These are phyloP conservation scores for Lasiodiplodia hormozganensis DNA, from an alignment of 2,329 filamentous ascomycete species.

Conservation along the genomic window DNA sequence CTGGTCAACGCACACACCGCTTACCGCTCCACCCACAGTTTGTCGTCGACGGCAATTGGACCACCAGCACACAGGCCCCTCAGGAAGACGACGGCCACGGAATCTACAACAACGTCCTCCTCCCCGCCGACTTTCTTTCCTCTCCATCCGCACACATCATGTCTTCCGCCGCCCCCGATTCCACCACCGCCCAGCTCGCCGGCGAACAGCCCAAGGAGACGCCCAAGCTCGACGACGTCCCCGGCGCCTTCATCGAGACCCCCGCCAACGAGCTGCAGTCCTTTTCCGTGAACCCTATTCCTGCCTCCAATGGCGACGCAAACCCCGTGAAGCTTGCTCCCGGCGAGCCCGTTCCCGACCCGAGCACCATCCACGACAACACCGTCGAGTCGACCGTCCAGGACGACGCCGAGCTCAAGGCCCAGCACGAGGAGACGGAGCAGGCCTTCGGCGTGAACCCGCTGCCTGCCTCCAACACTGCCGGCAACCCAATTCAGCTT, in stretches of 20 bases:
- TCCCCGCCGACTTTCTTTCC: conserved; percentile 71
- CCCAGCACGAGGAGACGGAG: conserved; percentile 45
- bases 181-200: conserved; percentile 75
- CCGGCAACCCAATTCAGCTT: conserved; percentile 80
- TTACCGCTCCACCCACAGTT: conserved; percentile 65
- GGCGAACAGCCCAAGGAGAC: conserved; percentile 65
- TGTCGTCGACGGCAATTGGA: conserved; percentile 92
- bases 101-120: conserved; percentile 93
- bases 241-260: conserved; percentile 76
- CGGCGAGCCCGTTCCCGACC: conserved; percentile 79
- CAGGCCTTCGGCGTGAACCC: conserved; percentile 64
- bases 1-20: conserved; percentile 30
- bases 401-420: conserved; percentile 41
- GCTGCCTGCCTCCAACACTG: conserved; percentile 63
- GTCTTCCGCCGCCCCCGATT: conserved; percentile 72
- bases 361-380: conserved; percentile 68
- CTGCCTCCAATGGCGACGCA: conserved; percentile 64
- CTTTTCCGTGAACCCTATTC: conserved; percentile 65
- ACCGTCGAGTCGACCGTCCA: conserved; percentile 69
- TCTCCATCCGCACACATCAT: conserved; percentile 60
- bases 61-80: conserved; percentile 78
- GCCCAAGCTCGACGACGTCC: conserved; percentile 50
- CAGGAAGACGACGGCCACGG: conserved; percentile 82
- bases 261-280: conserved; percentile 60
- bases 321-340: conserved; percentile 83